phyloP scores from a whole-genome alignment of 768 basidiomycete species.

The Candolleomyces aberdarensis region DNA sequence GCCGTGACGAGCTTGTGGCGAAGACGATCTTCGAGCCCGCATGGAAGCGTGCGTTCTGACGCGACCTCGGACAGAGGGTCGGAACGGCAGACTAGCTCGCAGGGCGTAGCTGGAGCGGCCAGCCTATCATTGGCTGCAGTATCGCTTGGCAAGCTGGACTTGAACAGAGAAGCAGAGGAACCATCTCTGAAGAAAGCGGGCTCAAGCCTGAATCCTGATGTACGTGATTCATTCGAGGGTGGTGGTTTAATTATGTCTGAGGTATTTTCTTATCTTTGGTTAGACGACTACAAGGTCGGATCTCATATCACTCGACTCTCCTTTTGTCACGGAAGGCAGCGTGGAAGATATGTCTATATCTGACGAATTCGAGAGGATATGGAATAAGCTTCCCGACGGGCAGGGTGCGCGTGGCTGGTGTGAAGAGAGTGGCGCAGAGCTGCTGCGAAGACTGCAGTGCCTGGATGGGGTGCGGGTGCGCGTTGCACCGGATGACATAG shows the following conservation, averaged over 20 bases:
- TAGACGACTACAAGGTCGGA: conserved; percentile 40
- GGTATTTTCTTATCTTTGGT: conserved; percentile 3
- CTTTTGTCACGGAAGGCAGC: conserved; percentile 41
- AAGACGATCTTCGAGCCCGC: conserved; percentile 26
- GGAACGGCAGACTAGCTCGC: not conserved
- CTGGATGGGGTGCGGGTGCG: conserved; percentile 39
- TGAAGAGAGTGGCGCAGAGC: conserved; percentile 49
- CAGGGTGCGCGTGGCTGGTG: conserved; percentile 66
- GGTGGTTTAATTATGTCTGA: conserved; percentile 12
- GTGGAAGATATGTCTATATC: conserved; percentile 9
- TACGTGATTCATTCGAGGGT: conserved; percentile 12
- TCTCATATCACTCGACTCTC: conserved; percentile 74
- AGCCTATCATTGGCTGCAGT: conserved; percentile 7
- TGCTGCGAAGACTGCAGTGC: conserved; percentile 52
- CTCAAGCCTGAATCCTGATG: not conserved
- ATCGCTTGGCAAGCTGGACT: conserved; percentile 5
- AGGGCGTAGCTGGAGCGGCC: not conserved
- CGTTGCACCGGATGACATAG: conserved; percentile 50
- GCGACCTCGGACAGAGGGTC: not conserved
- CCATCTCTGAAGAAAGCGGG: not conserved
- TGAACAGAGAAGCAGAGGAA: not conserved
- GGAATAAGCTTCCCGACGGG: conserved; percentile 48
- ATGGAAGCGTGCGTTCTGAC: conserved; percentile 6
- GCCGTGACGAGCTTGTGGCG: conserved; percentile 41
- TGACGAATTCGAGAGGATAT: conserved; percentile 51